A percentile compares a stretch with the other conserved stretches of the same genome.
Conservation (phyloP, 2,329 filamentous ascomycete species). For the Colletotrichum eleusines region DNA sequence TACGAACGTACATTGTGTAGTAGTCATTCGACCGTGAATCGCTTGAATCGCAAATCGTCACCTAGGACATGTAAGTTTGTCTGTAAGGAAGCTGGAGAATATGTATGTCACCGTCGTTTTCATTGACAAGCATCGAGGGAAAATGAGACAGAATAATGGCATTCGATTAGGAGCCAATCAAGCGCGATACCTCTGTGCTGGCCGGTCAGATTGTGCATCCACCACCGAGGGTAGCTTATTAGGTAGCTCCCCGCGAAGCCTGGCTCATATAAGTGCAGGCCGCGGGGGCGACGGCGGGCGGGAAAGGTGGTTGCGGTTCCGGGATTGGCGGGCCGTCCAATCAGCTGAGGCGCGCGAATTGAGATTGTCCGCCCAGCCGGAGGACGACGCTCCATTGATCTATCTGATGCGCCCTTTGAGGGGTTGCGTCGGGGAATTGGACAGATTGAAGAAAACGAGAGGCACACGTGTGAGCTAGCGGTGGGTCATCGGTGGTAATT, state of each 20-base stretch:
- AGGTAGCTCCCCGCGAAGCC: not conserved
- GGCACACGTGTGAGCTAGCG: not conserved
- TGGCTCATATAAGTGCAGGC: not conserved
- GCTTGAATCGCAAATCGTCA: no score
- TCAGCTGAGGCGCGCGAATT: slow-evolving; percentile 14
- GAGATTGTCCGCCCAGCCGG: slow-evolving; percentile 34
- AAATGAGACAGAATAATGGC: not conserved
- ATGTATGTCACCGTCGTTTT: not conserved
- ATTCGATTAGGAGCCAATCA: not conserved
- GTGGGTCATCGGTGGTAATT: not conserved
- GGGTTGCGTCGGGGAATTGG: not conserved
- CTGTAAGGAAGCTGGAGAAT: fast-evolving
- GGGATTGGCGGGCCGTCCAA: slow-evolving; percentile 16
- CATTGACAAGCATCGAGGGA: not conserved
- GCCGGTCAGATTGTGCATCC: no score
- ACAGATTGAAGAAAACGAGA: not conserved
- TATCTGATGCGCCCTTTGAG: slow-evolving; percentile 21
- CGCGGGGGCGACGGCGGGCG: slow-evolving; percentile 3
- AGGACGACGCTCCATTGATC: slow-evolving; percentile 40
- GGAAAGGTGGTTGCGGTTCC: not conserved
- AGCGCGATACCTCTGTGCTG: not conserved
- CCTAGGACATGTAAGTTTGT: fast-evolving
- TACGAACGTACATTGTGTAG: not conserved
- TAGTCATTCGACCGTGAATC: not conserved
- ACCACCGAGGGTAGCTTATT: no score